phyloP scores from a whole-genome alignment of 2,329 filamentous ascomycete species.

The Corinectria fuckeliana region DNA sequence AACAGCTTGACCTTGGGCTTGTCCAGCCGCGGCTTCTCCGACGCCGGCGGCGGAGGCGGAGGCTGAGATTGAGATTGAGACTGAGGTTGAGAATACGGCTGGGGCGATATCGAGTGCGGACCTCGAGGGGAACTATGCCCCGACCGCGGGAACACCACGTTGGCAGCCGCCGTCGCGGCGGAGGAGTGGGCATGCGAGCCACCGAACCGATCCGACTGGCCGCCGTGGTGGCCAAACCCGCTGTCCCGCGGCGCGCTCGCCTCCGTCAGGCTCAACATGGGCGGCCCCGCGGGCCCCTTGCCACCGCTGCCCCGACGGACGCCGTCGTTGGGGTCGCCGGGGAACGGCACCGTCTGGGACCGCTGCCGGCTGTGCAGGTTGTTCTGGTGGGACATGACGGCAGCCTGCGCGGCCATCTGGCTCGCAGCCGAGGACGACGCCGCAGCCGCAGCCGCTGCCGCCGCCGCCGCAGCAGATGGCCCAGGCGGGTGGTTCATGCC shows the following conservation, averaged over 20 bases:
- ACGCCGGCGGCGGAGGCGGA: conserved; percentile 49
- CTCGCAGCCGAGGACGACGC: conserved; percentile 64
- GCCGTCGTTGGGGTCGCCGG: conserved; percentile 52
- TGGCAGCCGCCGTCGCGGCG: conserved; percentile 73
- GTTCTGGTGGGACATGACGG: conserved; percentile 70
- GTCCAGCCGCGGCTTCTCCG: conserved; percentile 69
- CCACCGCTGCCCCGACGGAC: conserved; percentile 53
- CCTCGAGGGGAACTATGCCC: conserved; percentile 59
- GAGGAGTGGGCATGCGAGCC: conserved; percentile 62
- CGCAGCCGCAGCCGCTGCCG: conserved; percentile 48
- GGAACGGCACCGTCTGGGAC: conserved; percentile 75
- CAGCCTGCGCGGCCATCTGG: conserved; percentile 81
- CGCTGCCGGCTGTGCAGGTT: conserved; percentile 65
- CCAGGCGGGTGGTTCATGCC: conserved; percentile 48
- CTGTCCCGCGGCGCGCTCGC: conserved; percentile 66
- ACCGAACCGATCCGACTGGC: conserved; percentile 59
- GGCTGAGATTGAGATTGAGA: conserved; percentile 47
- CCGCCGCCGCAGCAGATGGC: conserved; percentile 30
- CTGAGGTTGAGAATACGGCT: conserved; percentile 46
- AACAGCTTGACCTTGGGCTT: conserved; percentile 85
- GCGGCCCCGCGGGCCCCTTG: conserved; percentile 63
- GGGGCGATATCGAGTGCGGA: conserved; percentile 42
- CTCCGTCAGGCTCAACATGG: conserved; percentile 68
- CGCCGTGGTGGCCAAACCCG: conserved; percentile 55
- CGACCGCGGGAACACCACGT: conserved; percentile 74